Evolutionary conservation across 305 asterid genomes (phyloP).

Genomic region (Solanum chacoense): DNA sequence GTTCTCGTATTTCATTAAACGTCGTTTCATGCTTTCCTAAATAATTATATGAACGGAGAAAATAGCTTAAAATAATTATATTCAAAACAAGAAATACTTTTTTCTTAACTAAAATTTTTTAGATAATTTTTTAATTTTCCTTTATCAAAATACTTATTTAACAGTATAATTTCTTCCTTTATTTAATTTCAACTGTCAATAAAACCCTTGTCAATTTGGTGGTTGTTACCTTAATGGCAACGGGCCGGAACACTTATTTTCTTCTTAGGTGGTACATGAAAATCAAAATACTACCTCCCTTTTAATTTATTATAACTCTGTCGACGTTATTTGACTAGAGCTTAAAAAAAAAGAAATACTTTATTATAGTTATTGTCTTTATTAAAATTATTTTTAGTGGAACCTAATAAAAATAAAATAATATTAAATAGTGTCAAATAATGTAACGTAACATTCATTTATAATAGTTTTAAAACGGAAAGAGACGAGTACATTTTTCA

Average conservation of each 20-base stretch:
- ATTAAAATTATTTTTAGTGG: not conserved
- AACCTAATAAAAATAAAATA: not conserved
- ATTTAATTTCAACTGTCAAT: not conserved
- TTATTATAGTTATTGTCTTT: too few species aligned
- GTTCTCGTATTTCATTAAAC: not conserved
- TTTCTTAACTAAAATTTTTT: too few species aligned
- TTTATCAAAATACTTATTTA: not conserved
- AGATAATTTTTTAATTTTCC: not conserved
- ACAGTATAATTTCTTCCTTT: not conserved
- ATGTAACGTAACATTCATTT: not conserved
- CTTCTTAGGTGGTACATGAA: not conserved
- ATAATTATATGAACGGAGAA: not conserved
- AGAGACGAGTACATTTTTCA: too few species aligned
- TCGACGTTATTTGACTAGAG: too few species aligned
- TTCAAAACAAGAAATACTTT: not conserved
- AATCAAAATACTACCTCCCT: not conserved
- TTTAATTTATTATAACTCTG: too few species aligned
- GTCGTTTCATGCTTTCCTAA: not conserved
- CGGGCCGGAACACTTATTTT: not conserved
- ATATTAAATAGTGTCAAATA: not conserved
- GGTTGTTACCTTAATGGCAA: not conserved
- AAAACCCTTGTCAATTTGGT: not conserved
- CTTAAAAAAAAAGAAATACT: too few species aligned
- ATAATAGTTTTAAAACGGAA: too few species aligned
- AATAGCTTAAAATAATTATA: too few species aligned